Base-by-base conservation (phyloP, 2,329 filamentous ascomycete species). In the Monilinia laxa region DNA sequence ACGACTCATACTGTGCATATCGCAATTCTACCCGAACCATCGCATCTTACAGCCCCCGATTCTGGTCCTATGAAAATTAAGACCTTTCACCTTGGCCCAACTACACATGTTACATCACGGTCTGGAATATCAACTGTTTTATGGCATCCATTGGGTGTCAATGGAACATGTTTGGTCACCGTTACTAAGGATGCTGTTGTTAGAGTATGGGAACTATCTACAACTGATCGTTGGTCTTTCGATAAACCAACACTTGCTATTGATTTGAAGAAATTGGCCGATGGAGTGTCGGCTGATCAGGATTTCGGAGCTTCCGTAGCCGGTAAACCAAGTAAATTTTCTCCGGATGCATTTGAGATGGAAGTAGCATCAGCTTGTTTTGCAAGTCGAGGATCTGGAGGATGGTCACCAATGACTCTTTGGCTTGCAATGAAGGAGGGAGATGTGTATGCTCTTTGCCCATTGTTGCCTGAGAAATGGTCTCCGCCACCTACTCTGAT, bases 371-470 rank as follows among this genome's bases (percentile, higher is more conserved):
- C 93, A 2, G 93, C 93, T 62, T 91, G 88, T 76, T 99, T 99
- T 79, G 82, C 84, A 47, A 81, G 81, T 16, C 82, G 83, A 70
- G 82, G 82, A 47, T 85, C 85, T 9, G 94, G 93, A 18, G 93
- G 93, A 64, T 99, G 95, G 95, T 91, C 93, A 10, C 87, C 93
- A 12, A 97, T 97, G 91, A 98, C 95, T 0, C 82, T 99, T 14
- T 99, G 94, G 92, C 81, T 98, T 62, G 93, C 93, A n/a, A 99
- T 97, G 90, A 87, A 87, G 49, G 90, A 92, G 68, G 95, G 95
- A 4, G 93, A 97, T 75, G 85, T 98, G 7, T 99, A 99, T 75
- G 93, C 94, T 1, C 81, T 99, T 11, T 97, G 93, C 75, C 95
- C 95, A 1, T 83, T 99, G 52, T 81, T 99, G 42, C 95, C 95